Evolutionary conservation across 2,329 filamentous ascomycete species (phyloP), one percentile per base, ranked within the genome.

Genomic region (Helminthosporium solani): DNA sequence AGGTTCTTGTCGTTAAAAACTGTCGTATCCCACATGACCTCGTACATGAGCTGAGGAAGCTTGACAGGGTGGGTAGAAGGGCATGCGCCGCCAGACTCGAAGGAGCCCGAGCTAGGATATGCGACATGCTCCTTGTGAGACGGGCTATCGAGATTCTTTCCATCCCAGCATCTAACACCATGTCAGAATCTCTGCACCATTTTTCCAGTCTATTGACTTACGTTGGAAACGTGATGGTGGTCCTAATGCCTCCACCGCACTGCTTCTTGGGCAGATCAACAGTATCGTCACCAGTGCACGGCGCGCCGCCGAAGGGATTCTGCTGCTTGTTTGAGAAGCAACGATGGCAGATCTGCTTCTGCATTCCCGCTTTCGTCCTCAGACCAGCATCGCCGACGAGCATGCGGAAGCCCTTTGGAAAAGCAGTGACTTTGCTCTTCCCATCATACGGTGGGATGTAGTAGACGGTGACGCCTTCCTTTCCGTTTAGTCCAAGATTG

Each of bases 81-180:
- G 50, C 73, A 75, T 3, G 57, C 47, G 3, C 58, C 60, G 15
- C 47, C 46, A 33, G 49, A 54, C 37, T 61, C 57, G 33, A 63
- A 61, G 2, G 54, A 52, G 1, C 56, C 56, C 14, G 42, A 42
- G 21, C 34, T 31, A 52, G 54, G 56, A 54, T 42, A 73, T 60
- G 56, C 62, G n/a, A 75, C 70, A 52, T 75, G 82, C 51, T 73
- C 73, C 67, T 75, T 77, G 73, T 84, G 81, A 64, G 83, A 75
- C 0, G 60, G 44, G 19, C 76, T 77, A 56, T 80, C 78, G 5
- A 73, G 38, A 60, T 76, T 75, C 56, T 70, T 71, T 47, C 75
- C 75, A 49, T 78, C 73, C 75, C 75, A 77, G 68, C 75, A 63
- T 33, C 54, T 57, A 19, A 5, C 18, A 31, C 18, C 5, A 30